Base-by-base conservation (phyloP, 441 rosid species). In the Populus trichocarpa region DNA sequence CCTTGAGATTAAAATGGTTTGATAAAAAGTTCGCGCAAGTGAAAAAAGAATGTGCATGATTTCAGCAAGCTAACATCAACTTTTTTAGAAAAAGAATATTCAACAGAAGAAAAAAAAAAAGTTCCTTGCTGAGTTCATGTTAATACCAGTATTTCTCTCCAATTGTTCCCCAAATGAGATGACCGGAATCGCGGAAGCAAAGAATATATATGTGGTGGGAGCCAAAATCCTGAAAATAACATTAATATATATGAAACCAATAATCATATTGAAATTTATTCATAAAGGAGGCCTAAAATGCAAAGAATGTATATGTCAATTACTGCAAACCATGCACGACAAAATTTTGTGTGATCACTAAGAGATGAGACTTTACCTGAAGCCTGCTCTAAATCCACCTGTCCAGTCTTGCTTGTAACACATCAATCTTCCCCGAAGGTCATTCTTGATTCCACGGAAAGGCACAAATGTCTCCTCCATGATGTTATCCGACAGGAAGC, bases 181-280 rank as follows among this genome's bases (percentile, higher is more conserved):
- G 82, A 95, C 99, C 6, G 97, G 99, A 81, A 95, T 93, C 20
- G 99, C 99, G 4, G 99, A 95, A 32, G 99, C 99, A 72, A 95
- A 95, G 89, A 95, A 95, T 75, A 95, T 95, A 86, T 95, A 95
- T 8, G 97, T 93, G 74, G 98, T 95, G 64, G 99, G 32, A 30
- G 32, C 32, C 32, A 30, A 30, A 30, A 30, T 30, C 32, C 32
- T 30, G 32, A 30, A 30, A 85, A 64, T n/a, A 75, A 53, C 76
- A 33, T 18, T 4, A 40, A 20, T 33, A 18, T n/a, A 25, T 46
- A 30, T 28, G 75, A 59, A n/a, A 28, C 63, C 26, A 32, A 38
- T 0, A 71, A 30, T 30, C 32, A 30, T 30, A 30, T 30, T 30
- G 32, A 30, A 30, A 30, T 3, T 30, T 30, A 30, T 30, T 30